Base-by-base conservation (phyloP, 768 basidiomycete genomes). In the Boletus speciosus region DNA sequence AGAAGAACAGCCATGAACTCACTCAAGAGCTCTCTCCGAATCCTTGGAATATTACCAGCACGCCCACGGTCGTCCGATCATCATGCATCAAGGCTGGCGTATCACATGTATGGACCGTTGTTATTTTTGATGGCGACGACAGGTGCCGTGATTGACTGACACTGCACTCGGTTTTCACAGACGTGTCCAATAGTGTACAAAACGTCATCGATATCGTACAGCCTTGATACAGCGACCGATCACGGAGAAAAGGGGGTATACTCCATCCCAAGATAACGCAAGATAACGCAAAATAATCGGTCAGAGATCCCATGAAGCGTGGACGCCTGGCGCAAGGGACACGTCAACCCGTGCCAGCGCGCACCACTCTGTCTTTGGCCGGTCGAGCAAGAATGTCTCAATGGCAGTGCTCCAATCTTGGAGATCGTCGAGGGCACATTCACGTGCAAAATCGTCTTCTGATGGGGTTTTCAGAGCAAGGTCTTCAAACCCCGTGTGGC, bases 351-450 rank as follows among this genome's bases (percentile, higher is more conserved):
- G 58, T 1, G 56, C 36, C 15, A 69, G 61, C 0, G 52, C 32
- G 21, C 25, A 14, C 66, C 68, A 69, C 5, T 54, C 60, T 1
- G 53, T 51, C 21, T 44, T 27, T 29, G 58, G 55, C 19, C 58
- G 66, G 12, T 19, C 45, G 2, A 25, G 25, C 39, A 70, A 23
- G 12, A 68, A 70, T 1, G 43, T 21, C 0, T 70, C 61, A 5
- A 70, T 21, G 15, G 62, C 60, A 3, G 50, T 44, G 16, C 42
- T 34, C 69, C 69, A 70, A 10, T 70, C 69, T 36, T 60, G 47
- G 50, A 70, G 64, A 46, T 70, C 69, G 21, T 71, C 69, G 14
- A 71, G 56, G 0, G 69, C 69, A 25, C 70, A 71, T 40, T 70
- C 61, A 5, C 58, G 65, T 0, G 56, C 58, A 16, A 70, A 70